phyloP scores from a whole-genome alignment of 2,329 filamentous ascomycete species.

The Pseudodiploospora longispora region DNA sequence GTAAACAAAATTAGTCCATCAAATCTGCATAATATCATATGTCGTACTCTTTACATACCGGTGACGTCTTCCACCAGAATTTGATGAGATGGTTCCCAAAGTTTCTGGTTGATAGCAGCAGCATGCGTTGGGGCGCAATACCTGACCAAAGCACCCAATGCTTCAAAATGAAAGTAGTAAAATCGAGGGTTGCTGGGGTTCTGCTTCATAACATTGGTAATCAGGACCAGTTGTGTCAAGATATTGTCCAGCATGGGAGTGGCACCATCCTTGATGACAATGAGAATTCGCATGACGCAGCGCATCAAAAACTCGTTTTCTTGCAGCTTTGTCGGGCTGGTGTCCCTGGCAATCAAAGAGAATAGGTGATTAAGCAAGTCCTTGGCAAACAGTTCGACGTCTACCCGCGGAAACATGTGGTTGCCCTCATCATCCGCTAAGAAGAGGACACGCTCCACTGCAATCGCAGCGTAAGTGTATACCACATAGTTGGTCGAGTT shows the following conservation, averaged over 20 bases:
- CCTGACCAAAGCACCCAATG: conserved; percentile 76
- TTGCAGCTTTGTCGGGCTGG: conserved; percentile 83
- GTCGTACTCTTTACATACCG: conserved; percentile 36
- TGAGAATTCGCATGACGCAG: conserved; percentile 94
- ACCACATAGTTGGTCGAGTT: conserved; percentile 89
- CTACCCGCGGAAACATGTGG: conserved; percentile 69
- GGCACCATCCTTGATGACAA: conserved; percentile 82
- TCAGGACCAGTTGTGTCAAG: conserved; percentile 76
- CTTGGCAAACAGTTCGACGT: conserved; percentile 74
- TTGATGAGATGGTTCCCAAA: conserved; percentile 76
- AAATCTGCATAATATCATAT: background rate
- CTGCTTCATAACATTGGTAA: conserved; percentile 83
- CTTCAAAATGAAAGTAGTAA: conserved; percentile 98
- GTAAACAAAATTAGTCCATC: conserved; percentile 12
- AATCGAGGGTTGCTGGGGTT: conserved; percentile 97
- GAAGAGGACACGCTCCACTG: conserved; percentile 86
- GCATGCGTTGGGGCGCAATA: conserved; percentile 58
- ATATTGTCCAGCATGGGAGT: conserved; percentile 66
- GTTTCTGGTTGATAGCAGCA: conserved; percentile 65
- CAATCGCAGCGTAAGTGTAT: conserved; percentile 94
- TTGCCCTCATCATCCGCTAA: conserved; percentile 68
- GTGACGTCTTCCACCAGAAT: conserved; percentile 78
- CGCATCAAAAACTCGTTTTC: conserved; percentile 99
- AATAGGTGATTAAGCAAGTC: conserved; percentile 87
- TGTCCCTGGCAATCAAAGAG: conserved; percentile 78